phyloP scores from a whole-genome alignment of 495 filamentous ascomycete species.

The Rostrohypoxylon terebratum region DNA sequence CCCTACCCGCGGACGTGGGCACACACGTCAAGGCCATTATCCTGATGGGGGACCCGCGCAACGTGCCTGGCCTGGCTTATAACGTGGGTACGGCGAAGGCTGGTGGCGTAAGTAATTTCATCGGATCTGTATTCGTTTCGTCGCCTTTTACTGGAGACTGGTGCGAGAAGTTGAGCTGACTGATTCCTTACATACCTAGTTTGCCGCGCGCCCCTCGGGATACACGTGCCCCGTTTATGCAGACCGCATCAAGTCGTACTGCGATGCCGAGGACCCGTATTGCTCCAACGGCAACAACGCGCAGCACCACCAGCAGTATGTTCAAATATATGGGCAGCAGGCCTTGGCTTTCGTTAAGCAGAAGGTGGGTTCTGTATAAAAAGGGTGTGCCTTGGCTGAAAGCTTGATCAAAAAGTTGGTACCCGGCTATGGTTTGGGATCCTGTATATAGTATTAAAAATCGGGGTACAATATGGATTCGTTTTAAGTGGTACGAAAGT shows the following conservation, averaged over 20 bases:
- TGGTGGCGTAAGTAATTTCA: conserved; percentile 63
- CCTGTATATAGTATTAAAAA: conserved; percentile 1
- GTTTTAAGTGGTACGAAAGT: not conserved
- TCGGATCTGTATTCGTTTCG: not conserved
- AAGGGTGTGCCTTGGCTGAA: not conserved
- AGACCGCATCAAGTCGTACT: conserved; percentile 69
- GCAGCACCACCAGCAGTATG: conserved; percentile 69
- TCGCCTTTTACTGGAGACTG: too few relatives aligned
- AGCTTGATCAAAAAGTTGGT: not conserved
- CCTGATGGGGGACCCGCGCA: conserved; percentile 65
- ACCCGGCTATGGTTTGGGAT: not conserved
- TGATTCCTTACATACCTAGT: conserved; percentile 47
- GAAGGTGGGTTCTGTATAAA: conserved; percentile 22
- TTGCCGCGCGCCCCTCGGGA: conserved; percentile 66
- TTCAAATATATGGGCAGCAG: conserved; percentile 66
- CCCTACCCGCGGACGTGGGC: conserved; percentile 55
- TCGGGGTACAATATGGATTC: not conserved
- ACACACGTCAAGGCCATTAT: conserved; percentile 64
- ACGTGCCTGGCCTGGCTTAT: conserved; percentile 62
- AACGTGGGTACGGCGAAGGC: conserved; percentile 69
- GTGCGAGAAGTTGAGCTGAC: not conserved
- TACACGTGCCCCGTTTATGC: conserved; percentile 64
- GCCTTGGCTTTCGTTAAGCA: conserved; percentile 65
- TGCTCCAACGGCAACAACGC: conserved; percentile 72
- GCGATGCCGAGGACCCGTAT: conserved; percentile 71